Evolutionary conservation across 2,329 filamentous ascomycete genomes (phyloP), one percentile per base, ranked within the genome.

Genomic region (Colletotrichum musicola): DNA sequence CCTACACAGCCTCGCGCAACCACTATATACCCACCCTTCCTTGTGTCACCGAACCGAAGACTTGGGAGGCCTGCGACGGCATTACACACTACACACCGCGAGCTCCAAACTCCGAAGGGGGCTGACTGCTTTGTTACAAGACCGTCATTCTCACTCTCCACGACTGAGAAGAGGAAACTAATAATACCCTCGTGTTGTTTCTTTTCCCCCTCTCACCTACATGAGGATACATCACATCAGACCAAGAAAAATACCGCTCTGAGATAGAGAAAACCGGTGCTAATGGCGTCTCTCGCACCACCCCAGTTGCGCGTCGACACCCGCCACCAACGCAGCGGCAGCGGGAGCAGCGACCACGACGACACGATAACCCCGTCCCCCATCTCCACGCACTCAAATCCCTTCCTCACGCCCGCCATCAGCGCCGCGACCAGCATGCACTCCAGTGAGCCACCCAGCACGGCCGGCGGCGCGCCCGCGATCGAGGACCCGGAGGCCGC

Each of bases 401-500:
- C 74, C 5, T 76, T 75, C 14, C 71, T 74, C 40, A 76, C 73
- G 3, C 73, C 74, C n/a, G 69, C 70, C 20, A 55, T 71, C 54
- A 69, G 66, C 66, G 56, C 66, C 16, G 68, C 70, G 20, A 54
- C 70, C 46, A 71, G 70, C 25, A 70, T 71, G 62, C 70, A 61
- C 51, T 71, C 70, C 3, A 65, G 62, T 50, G 40, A 42, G 30
- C 30, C 30, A 1, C 30, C 30, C 2, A 9, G 7, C 2, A 35
- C 30, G 7, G 30, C 30, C 30, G 30, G 30, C 30, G 51, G 54
- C 9, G 68, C 68, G 18, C 53, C 56, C 30, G 54, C 72, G 18
- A 64, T 64, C 38, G 70, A 74, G 16, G 75, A 76, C 35, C 60
- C 69, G 7, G 81, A 89, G 69, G 56, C 90, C 61, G 89, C 89